Evolutionary conservation across 768 basidiomycete genomes (phyloP), one percentile per base, ranked within the genome.

Genomic region (Nidula microcarpa): DNA sequence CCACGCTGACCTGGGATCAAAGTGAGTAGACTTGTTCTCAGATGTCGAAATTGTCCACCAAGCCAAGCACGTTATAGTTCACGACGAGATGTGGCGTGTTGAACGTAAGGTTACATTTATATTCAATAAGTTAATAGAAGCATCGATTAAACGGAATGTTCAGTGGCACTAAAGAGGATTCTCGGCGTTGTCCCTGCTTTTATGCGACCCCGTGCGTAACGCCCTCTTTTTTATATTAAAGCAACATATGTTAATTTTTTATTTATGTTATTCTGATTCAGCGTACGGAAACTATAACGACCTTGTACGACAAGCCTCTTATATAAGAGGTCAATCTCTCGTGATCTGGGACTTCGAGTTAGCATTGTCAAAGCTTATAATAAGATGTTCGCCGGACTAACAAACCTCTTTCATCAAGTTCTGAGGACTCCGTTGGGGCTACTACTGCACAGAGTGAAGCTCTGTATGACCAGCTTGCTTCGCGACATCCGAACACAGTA

Each of bases 211-310:
- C 78, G 74, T 74, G 58, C 49, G 68, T 56, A 10, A 2, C 5
- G 39, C 16, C 3, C 13, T 41, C 39, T 41, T 13, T 41, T 41
- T 41, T 41, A 41, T 41, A 17, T 17, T 41, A 41, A 41, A 2
- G 4, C 4, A 17, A 39, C 3, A 41, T 41, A 30, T 30, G 4
- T 30, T 30, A 30, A 30, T 30, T 30, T 30, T 30, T 30, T 30
- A 4, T 30, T 30, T n/a, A n/a, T n/a, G n/a, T n/a, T 39, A 39
- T 39, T 39, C 37, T 14, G 30, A 18, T 47, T 9, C 30, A 74
- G 70, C 77, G 5, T 79, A 73, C 55, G 77, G 78, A 8, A 72
- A 62, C 57, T 77, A 74, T 63, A 79, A 81, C 56, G 62, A 76
- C 57, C 68, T 74, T n/a, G 78, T 78, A 11, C 69, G 68, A 5